Evolutionary conservation across 192 early-diverging fungal genomes (phyloP).

Genomic region (Chytriomyces sp.): DNA sequence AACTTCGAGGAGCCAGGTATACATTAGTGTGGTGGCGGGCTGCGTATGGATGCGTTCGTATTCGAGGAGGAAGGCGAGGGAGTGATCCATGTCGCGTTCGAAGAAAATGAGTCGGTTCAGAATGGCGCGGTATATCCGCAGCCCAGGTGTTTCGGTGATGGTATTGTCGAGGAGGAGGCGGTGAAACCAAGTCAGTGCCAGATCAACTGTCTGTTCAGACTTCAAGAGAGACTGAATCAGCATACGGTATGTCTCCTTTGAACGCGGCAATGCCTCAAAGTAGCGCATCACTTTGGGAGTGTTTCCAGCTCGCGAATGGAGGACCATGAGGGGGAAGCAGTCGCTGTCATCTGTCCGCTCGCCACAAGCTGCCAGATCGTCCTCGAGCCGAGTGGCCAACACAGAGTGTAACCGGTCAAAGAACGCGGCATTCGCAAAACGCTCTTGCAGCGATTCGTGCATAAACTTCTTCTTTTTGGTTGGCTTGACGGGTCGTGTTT

Average conservation of each 20-base stretch:
- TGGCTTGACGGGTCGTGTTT: too few species aligned
- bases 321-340: background rate
- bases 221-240: background rate
- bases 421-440: too few species aligned
- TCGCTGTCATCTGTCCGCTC: background rate
- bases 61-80: background rate
- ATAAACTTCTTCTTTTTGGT: too few species aligned
- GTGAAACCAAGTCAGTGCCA: constrained; percentile 5
- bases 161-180: background rate
- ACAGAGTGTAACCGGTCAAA: too few species aligned
- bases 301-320: constrained; percentile 6
- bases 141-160: background rate
- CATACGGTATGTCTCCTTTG: constrained; percentile 17
- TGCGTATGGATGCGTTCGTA: constrained; percentile 4
- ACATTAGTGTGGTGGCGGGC: background rate
- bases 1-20: background rate
- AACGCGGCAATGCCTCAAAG: background rate
- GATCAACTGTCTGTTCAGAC: background rate
- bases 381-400: background rate
- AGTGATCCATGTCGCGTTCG: background rate
- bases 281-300: background rate
- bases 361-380: background rate
- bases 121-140: constrained; percentile 2
- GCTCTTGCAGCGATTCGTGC: too few species aligned
- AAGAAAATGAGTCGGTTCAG: background rate